Percentiles rank a stretch among this genome's conserved stretches.
Conservation (phyloP, 2,329 filamentous ascomycete species). For the Zasmidium angulare region DNA sequence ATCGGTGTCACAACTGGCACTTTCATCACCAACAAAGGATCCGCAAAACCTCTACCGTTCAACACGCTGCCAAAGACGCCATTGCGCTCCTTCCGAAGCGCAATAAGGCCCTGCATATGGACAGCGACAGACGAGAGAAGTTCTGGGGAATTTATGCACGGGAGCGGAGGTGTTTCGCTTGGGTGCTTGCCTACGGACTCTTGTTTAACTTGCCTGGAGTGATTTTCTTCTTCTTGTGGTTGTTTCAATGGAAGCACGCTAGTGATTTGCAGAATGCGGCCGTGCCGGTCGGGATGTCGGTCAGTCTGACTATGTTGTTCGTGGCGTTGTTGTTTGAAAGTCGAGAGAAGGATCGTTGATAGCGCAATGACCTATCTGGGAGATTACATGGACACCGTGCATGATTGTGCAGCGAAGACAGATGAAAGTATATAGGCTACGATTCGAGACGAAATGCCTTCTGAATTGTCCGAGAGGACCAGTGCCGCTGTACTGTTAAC, state of each 20-base stretch:
- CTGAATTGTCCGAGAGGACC: too few relatives aligned
- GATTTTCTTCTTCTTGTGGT: slow-evolving; percentile 12
- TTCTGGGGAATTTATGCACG: slow-evolving; percentile 10
- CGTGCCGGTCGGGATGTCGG: slow-evolving; percentile 4
- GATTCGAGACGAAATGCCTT: too few relatives aligned
- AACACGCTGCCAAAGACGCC: neutral
- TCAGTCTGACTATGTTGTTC: slow-evolving; percentile 1
- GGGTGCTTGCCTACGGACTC: neutral
- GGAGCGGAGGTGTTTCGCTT: neutral
- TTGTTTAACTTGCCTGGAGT: slow-evolving; percentile 1
- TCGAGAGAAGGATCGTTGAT: neutral
- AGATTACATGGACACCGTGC: too few relatives aligned
- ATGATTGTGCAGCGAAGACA: too few relatives aligned
- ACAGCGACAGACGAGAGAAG: neutral
- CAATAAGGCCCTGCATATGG: neutral
- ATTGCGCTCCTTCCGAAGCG: neutral
- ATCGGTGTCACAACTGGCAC: neutral
- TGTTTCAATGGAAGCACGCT: slow-evolving; percentile 4
- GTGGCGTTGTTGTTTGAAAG: slow-evolving; percentile 5
- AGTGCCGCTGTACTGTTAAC: too few relatives aligned
- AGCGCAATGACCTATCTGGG: too few relatives aligned
- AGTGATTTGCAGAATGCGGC: slow-evolving; percentile 8
- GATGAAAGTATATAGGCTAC: too few relatives aligned
- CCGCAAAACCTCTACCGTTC: neutral
- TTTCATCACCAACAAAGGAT: neutral